These are phyloP conservation scores for Setaria viridis DNA, from an alignment of 202 grass and related monocot species.

Conservation along the genomic window DNA sequence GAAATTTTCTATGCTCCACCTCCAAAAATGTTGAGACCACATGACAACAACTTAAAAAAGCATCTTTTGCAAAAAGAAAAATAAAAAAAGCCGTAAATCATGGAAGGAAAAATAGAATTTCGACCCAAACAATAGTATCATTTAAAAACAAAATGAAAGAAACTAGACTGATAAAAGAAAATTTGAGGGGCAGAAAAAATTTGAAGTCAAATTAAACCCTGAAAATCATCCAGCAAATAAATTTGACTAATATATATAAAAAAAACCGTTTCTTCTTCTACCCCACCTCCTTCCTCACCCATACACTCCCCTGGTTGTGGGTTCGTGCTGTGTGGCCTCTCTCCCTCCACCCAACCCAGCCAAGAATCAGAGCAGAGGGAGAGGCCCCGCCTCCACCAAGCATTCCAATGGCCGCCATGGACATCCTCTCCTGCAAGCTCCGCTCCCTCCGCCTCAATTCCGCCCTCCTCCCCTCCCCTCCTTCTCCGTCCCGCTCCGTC, in stretches of 20 bases:
- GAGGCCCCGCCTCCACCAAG: background rate
- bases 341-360: constrained; percentile 45
- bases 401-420: constrained; percentile 71
- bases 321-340: constrained; percentile 62
- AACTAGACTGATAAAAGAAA: too few relatives aligned
- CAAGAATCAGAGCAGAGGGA: constrained; percentile 13
- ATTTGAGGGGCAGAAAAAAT: too few relatives aligned
- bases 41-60: background rate
- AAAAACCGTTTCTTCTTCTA: constrained; percentile 17
- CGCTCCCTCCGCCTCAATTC: constrained; percentile 56
- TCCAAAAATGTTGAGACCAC: background rate
- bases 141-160: too few relatives aligned
- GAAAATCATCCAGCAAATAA: too few relatives aligned
- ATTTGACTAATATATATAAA: background rate
- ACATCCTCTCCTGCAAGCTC: constrained; percentile 82
- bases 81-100: background rate
- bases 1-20: background rate
- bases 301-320: background rate
- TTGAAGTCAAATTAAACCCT: too few relatives aligned
- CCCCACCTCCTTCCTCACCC: constrained; percentile 16
- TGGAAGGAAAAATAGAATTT: background rate
- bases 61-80: background rate
- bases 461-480: constrained; percentile 28
- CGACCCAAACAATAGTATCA: too few relatives aligned
- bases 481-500: constrained; percentile 11